Percentiles rank a stretch among this genome's conserved stretches.
Conservation (phyloP, 495 filamentous ascomycete genomes). For the Usnea hakonensis region DNA sequence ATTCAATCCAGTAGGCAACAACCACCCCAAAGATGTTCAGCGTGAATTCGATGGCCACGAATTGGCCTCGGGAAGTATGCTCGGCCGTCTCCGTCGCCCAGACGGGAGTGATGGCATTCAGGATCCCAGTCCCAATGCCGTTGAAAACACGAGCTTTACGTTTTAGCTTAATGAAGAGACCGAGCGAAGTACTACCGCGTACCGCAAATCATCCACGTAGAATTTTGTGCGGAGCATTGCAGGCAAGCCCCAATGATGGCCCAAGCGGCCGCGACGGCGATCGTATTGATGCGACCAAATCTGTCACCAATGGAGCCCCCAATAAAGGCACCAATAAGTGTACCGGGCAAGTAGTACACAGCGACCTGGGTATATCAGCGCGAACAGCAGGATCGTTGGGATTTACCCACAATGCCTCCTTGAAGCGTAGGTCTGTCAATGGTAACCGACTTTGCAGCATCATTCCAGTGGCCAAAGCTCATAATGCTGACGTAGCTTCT, state of each 20-base stretch:
- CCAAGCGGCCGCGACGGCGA: conserved; percentile 48
- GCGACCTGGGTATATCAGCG: conserved; percentile 23
- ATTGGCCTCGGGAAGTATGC: conserved; percentile 59
- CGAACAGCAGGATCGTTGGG: not conserved
- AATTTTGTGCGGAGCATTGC: conserved; percentile 53
- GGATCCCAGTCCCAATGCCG: conserved; percentile 60
- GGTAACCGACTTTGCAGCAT: conserved; percentile 36
- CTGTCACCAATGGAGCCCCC: conserved; percentile 56
- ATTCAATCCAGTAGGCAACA: conserved; percentile 62
- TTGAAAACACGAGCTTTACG: conserved; percentile 47
- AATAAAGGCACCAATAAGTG: conserved; percentile 48
- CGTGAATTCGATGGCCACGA: conserved; percentile 65
- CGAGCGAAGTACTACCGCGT: not conserved
- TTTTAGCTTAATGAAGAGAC: not conserved
- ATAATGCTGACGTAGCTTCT: conserved; percentile 48
- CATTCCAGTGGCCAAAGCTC: conserved; percentile 53
- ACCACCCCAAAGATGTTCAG: conserved; percentile 59
- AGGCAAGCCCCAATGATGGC: conserved; percentile 49
- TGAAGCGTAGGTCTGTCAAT: conserved; percentile 55
- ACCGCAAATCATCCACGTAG: conserved; percentile 65
- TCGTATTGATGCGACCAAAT: conserved; percentile 52
- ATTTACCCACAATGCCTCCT: conserved; percentile 51
- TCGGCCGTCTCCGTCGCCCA: conserved; percentile 58
- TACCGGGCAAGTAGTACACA: conserved; percentile 57
- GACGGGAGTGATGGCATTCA: conserved; percentile 63